Evolutionary conservation across 2,329 filamentous ascomycete genomes (phyloP).

Genomic region (Lanzia echinophila): DNA sequence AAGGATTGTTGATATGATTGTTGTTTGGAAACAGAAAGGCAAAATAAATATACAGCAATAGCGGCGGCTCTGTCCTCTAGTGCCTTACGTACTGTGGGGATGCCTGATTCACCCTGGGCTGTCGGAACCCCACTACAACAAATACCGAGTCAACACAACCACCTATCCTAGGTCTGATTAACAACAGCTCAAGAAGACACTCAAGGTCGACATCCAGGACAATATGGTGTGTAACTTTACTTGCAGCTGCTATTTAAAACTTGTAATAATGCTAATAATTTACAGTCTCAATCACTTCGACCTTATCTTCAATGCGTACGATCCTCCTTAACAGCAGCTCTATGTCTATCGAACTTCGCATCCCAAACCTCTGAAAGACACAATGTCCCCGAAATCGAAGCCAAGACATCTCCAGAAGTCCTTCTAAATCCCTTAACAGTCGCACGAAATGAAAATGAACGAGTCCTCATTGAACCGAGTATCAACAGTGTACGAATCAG

Average conservation of each 20-base stretch:
- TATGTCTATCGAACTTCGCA: conserved; percentile 93
- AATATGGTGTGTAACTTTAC: conserved; percentile 9
- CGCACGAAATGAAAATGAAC: conserved; percentile 93
- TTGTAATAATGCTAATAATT: background rate
- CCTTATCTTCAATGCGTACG: conserved; percentile 96
- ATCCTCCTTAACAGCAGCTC: conserved; percentile 85
- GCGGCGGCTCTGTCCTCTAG: conserved; percentile 9
- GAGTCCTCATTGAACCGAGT: conserved; percentile 90
- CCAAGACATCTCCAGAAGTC: conserved; percentile 85
- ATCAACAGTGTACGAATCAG: conserved; percentile 96
- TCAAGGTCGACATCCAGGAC: conserved; percentile 3
- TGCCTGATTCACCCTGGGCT: conserved; percentile 7
- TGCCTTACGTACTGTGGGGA: conserved; percentile 15
- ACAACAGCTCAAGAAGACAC: conserved; percentile 5
- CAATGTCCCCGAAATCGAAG: conserved; percentile 97
- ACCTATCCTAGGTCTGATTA: conserved; percentile 10
- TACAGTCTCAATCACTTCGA: conserved; percentile 86
- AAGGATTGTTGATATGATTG: too few species aligned
- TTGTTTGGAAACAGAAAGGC: background rate
- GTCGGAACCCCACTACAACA: conserved; percentile 18
- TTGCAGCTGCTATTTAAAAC: background rate
- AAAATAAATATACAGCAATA: conserved; percentile 11
- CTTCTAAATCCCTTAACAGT: conserved; percentile 86
- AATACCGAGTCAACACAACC: conserved; percentile 11
- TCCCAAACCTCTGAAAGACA: conserved; percentile 94